These are phyloP conservation scores for Croton laevigatus DNA, from an alignment of 441 rosid genomes.

Conservation along the genomic window DNA sequence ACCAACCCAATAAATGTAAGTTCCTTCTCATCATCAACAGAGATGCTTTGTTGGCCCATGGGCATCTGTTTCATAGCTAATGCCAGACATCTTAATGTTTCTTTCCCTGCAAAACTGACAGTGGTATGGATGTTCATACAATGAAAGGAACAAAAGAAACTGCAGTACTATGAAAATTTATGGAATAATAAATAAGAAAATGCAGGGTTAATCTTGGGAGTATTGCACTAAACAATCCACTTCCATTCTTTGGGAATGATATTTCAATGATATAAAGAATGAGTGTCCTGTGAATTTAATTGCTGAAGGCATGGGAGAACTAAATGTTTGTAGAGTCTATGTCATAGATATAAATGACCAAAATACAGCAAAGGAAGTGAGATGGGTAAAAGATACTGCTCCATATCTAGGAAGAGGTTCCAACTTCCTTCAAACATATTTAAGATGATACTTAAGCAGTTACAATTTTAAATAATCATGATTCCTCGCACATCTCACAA, in stretches of 20 bases:
- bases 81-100: slow-evolving; percentile 91
- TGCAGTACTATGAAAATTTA: neutral
- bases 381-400: no score
- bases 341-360: no score
- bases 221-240: neutral
- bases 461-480: no score
- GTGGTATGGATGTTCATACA: slow-evolving; percentile 25
- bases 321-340: no score
- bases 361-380: no score
- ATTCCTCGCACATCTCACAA: no score
- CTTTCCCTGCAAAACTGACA: slow-evolving; percentile 92
- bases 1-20: slow-evolving; percentile 99
- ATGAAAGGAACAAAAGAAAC: neutral
- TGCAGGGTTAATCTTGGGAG: neutral
- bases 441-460: no score
- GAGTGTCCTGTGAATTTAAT: neutral
- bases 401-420: neutral
- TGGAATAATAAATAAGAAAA: slow-evolving; percentile 12
- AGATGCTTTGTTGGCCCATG: slow-evolving; percentile 62
- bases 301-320: no score
- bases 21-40: slow-evolving; percentile 86
- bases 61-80: slow-evolving; percentile 89
- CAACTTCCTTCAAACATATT: neutral
- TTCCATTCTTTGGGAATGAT: neutral
- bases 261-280: neutral